Percentiles rank a stretch among this genome's conserved stretches.
phyloP scores from a whole-genome alignment of 2,329 filamentous ascomycete species.

The Fusarium nygamai region DNA sequence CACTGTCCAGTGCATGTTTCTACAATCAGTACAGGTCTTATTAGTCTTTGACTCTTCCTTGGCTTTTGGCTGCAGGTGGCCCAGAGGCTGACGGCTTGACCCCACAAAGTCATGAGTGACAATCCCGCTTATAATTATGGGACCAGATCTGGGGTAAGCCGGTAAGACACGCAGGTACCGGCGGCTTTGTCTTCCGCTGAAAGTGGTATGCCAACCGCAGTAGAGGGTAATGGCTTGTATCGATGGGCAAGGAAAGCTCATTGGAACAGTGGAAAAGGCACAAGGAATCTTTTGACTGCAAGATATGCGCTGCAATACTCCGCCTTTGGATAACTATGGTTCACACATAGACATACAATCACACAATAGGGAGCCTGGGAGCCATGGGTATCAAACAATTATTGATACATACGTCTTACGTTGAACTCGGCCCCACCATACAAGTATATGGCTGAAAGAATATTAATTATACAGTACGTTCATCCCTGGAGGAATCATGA shows the following conservation, averaged over 20 bases:
- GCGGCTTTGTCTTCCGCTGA: constrained; percentile 7
- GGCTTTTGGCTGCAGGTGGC: neutral
- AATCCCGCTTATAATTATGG: constrained; percentile 21
- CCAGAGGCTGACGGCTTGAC: constrained; percentile 7
- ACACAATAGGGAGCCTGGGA: neutral
- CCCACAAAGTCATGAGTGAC: neutral
- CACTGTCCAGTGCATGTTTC: constrained; percentile 3
- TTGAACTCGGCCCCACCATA: neutral
- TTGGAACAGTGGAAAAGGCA: neutral
- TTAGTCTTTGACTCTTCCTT: neutral
- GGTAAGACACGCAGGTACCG: constrained; percentile 34
- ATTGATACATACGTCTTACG: neutral
- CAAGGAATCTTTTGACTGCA: no score
- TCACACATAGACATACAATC: neutral
- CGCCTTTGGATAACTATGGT: neutral
- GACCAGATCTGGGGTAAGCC: constrained; percentile 33
- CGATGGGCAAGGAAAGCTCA: neutral
- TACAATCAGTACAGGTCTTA: constrained; percentile 10
- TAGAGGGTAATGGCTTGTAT: neutral
- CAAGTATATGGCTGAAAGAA: neutral
- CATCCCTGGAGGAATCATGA: neutral
- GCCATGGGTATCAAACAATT: neutral
- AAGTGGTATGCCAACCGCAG: neutral
- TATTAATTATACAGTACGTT: neutral
- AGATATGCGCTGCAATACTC: neutral